phyloP scores from a whole-genome alignment of 2,329 filamentous ascomycete genomes.

The Grosmannia huntii region DNA sequence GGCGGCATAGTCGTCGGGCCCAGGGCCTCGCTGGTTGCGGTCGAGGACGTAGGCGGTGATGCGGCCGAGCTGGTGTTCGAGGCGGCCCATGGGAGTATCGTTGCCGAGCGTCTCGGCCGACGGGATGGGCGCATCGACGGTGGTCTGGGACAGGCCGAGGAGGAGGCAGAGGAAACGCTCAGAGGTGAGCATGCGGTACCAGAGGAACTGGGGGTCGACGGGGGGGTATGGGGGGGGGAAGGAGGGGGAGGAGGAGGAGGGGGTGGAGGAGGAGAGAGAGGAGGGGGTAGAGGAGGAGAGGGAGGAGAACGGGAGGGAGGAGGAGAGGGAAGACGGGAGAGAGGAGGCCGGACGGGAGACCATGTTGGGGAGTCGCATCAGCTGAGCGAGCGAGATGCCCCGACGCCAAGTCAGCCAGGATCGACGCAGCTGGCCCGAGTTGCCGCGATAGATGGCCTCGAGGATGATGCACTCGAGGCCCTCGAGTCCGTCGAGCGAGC shows the following conservation, averaged over 20 bases:
- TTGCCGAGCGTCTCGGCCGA: conserved; percentile 15
- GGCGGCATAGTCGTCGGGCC: conserved; percentile 14
- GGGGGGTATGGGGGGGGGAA: not conserved
- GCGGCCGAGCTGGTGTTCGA: conserved; percentile 23
- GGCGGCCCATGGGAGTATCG: conserved; percentile 18
- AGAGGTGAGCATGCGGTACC: conserved; percentile 30
- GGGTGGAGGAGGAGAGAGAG: too few species aligned
- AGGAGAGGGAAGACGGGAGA: not conserved
- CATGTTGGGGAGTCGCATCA: conserved; percentile 7
- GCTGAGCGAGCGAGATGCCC: conserved; percentile 22
- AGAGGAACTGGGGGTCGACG: conserved; percentile 24
- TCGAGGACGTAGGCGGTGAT: conserved; percentile 25
- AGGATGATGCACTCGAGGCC: conserved; percentile 38
- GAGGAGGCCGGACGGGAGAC: conserved; percentile 11
- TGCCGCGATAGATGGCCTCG: conserved; percentile 31
- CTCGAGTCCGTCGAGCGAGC: conserved; percentile 25
- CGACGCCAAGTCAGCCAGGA: conserved; percentile 32
- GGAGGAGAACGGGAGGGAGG: not conserved
- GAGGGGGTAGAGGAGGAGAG: too few species aligned
- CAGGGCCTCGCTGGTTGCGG: conserved; percentile 17
- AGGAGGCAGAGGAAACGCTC: conserved; percentile 36
- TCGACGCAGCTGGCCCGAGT: conserved; percentile 30
- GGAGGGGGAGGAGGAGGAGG: not conserved
- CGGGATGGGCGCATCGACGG: conserved; percentile 13
- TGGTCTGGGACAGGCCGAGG: conserved; percentile 31